These are phyloP conservation scores for Eleusine coracana DNA, from an alignment of 176 grass and related monocot species.

Conservation along the genomic window DNA sequence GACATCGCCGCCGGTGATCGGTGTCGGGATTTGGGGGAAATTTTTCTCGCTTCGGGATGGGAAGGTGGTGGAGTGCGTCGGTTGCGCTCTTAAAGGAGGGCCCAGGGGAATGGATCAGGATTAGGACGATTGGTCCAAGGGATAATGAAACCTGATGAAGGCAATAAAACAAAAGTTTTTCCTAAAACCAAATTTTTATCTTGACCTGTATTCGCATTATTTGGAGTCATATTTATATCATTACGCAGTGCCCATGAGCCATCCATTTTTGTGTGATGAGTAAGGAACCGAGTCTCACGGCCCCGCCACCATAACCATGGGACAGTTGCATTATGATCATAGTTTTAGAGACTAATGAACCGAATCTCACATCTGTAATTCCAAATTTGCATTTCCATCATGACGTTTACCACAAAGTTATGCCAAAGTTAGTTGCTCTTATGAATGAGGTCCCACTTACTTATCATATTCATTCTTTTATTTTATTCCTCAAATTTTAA, in stretches of 20 bases:
- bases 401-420: no score
- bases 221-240: neutral
- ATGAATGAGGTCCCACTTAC: no score
- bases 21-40: slow-evolving; percentile 31
- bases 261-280: neutral
- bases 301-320: neutral
- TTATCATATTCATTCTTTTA: no score
- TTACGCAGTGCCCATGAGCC: neutral
- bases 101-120: neutral
- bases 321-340: no score
- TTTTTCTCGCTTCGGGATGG: neutral
- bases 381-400: no score
- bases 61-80: slow-evolving; percentile 13
- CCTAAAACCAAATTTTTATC: no score
- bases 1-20: slow-evolving; percentile 49
- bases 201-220: no score
- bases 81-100: neutral
- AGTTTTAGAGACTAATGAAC: no score
- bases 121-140: neutral
- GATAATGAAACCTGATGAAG: neutral
- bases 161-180: no score
- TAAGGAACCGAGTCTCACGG: neutral
- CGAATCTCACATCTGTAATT: no score
- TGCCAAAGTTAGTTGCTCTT: no score
- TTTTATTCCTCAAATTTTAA: no score